These are phyloP conservation scores for Juncus effusus DNA, from an alignment of 176 grass and related monocot genomes.

Conservation along the genomic window DNA sequence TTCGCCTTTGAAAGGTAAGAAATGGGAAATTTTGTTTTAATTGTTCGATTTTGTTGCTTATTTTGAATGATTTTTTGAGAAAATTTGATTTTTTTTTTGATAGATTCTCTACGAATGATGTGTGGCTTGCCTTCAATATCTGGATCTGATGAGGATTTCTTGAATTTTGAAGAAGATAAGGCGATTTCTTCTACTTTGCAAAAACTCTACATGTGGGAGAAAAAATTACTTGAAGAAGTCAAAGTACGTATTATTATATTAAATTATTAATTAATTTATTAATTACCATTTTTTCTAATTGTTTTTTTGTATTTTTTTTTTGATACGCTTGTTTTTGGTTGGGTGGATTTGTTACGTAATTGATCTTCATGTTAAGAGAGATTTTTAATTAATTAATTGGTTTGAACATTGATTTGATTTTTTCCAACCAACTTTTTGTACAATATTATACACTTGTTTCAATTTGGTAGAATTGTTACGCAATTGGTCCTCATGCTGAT, in stretches of 20 bases:
- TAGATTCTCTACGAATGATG: slow-evolving; percentile 73
- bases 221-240: slow-evolving; percentile 96
- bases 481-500: too few relatives aligned
- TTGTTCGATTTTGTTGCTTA: slow-evolving; percentile 6
- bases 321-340: too few relatives aligned
- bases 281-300: slow-evolving; percentile 2
- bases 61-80: neutral
- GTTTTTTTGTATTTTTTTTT: neutral
- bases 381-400: too few relatives aligned
- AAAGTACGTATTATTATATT: slow-evolving; percentile 51
- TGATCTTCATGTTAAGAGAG: too few relatives aligned
- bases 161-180: slow-evolving; percentile 68
- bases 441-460: too few relatives aligned
- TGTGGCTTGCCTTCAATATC: slow-evolving; percentile 60
- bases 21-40: neutral
- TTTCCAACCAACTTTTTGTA: too few relatives aligned
- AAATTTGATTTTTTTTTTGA: slow-evolving; percentile 16
- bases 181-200: slow-evolving; percentile 91
- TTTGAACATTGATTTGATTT: too few relatives aligned
- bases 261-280: slow-evolving; percentile 18
- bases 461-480: too few relatives aligned
- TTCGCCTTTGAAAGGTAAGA: slow-evolving; percentile 75
- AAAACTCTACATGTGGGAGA: slow-evolving; percentile 96
- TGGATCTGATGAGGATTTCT: slow-evolving; percentile 45
- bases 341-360: too few relatives aligned